A percentile compares a stretch with the other conserved stretches of the same genome.
Conservation (phyloP, 306 rosid species). For the Trifolium subterraneum region DNA sequence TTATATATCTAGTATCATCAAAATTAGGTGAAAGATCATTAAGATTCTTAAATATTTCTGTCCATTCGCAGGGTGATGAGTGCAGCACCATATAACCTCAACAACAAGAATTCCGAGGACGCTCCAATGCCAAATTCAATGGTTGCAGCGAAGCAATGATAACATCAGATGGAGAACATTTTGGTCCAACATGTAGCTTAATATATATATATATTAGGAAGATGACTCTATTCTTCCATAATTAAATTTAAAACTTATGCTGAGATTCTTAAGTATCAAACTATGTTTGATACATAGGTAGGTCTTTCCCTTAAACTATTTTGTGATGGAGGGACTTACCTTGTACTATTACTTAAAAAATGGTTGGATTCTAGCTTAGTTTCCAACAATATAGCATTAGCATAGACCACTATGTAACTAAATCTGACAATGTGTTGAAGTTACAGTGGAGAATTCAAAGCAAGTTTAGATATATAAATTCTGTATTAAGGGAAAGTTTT, state of each 20-base stretch:
- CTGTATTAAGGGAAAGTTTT: slow-evolving; percentile 6
- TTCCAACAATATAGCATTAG: slow-evolving; percentile 38
- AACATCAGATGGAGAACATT: slow-evolving; percentile 34
- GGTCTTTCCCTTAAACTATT: slow-evolving; percentile 35
- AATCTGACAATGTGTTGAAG: slow-evolving; percentile 25
- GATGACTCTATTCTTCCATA: slow-evolving; percentile 35
- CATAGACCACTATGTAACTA: slow-evolving; percentile 40
- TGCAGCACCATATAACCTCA: slow-evolving; percentile 67
- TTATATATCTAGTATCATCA: not conserved
- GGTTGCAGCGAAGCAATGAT: slow-evolving; percentile 55
- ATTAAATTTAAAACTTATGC: slow-evolving; percentile 19
- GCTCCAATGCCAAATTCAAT: slow-evolving; percentile 48
- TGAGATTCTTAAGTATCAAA: slow-evolving; percentile 35
- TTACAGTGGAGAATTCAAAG: slow-evolving; percentile 36
- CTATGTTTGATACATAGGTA: slow-evolving; percentile 27
- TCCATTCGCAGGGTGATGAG: slow-evolving; percentile 71
- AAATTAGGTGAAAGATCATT: slow-evolving; percentile 10
- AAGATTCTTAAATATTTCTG: slow-evolving; percentile 13
- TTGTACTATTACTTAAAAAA: slow-evolving; percentile 14
- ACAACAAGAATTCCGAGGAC: slow-evolving; percentile 62
- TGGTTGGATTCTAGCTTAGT: slow-evolving; percentile 27
- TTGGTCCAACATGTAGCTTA: slow-evolving; percentile 39
- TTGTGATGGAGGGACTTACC: slow-evolving; percentile 26
- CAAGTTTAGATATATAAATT: slow-evolving; percentile 27
- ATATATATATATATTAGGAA: slow-evolving; percentile 34